Conservation (phyloP, 169 alveolate genomes). For the Eimeria necatrix region DNA sequence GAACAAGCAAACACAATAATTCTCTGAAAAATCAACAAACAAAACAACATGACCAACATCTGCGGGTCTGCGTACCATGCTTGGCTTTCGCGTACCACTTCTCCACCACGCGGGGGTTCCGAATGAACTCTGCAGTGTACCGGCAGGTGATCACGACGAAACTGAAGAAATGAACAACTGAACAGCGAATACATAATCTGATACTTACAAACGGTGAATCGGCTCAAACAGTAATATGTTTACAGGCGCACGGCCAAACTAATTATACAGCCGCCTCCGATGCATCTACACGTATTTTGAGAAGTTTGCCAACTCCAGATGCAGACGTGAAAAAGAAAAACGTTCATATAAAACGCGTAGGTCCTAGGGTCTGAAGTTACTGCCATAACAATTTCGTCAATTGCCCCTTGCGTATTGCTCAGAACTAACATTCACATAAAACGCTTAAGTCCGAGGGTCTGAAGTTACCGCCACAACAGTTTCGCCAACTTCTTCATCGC, state of each 20-base stretch:
- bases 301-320: neutral
- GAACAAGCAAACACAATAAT: neutral
- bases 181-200: too few relatives aligned
- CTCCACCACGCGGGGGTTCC: slow-evolving; percentile 66
- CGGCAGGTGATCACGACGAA: neutral
- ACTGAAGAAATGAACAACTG: neutral
- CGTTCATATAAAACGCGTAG: neutral
- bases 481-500: neutral
- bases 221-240: too few relatives aligned
- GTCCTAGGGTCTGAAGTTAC: neutral
- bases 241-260: too few relatives aligned
- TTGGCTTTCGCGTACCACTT: slow-evolving; percentile 68
- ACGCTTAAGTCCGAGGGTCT: neutral
- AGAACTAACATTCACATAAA: neutral
- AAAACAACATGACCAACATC: neutral
- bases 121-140: slow-evolving; percentile 1
- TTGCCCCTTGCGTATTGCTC: neutral
- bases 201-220: too few relatives aligned
- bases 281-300: too few relatives aligned
- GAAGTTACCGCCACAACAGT: neutral
- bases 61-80: neutral
- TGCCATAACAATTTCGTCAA: too few relatives aligned
- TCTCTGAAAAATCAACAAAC: neutral
- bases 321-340: neutral
- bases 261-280: too few relatives aligned